Conservation (phyloP, 257 asterid species). For the Nicotiana sylvestris region DNA sequence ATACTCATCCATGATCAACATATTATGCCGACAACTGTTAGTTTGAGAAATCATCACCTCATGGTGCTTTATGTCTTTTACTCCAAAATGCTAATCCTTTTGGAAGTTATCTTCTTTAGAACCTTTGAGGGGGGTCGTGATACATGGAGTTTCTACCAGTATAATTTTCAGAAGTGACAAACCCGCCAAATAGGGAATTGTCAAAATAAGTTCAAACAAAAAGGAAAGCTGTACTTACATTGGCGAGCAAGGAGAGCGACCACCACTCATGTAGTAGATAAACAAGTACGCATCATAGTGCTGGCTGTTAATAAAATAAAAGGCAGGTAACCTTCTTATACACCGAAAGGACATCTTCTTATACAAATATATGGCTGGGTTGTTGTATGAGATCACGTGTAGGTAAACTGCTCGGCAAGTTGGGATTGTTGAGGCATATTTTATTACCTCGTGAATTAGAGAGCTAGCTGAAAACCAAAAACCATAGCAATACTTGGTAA, state of each 20-base stretch:
- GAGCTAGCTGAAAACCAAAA: constrained; percentile 70
- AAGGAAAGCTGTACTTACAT: constrained; percentile 52
- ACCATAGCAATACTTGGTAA: constrained; percentile 21
- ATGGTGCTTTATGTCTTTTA: neutral
- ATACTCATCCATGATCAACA: no score
- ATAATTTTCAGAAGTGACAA: neutral
- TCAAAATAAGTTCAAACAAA: neutral
- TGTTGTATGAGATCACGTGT: constrained; percentile 92
- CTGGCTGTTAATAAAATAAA: constrained; percentile 78
- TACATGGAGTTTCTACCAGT: neutral
- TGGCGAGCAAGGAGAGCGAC: constrained; percentile 95
- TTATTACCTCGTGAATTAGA: constrained; percentile 66
- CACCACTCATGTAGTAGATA: constrained; percentile 86
- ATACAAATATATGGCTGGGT: constrained; percentile 84
- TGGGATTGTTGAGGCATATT: constrained; percentile 64
- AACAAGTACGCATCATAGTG: constrained; percentile 86
- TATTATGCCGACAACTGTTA: neutral
- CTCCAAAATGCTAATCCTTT: neutral
- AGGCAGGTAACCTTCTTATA: constrained; percentile 58
- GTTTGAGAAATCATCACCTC: neutral
- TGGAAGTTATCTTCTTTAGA: no score
- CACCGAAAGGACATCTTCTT: constrained; percentile 86
- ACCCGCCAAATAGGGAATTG: neutral
- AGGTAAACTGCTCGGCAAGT: constrained; percentile 87
- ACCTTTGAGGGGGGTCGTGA: neutral